A percentile compares a stretch with the other conserved stretches of the same genome.
Conservation (phyloP, 805 yeast genomes). For the Pichia ethanolica region DNA sequence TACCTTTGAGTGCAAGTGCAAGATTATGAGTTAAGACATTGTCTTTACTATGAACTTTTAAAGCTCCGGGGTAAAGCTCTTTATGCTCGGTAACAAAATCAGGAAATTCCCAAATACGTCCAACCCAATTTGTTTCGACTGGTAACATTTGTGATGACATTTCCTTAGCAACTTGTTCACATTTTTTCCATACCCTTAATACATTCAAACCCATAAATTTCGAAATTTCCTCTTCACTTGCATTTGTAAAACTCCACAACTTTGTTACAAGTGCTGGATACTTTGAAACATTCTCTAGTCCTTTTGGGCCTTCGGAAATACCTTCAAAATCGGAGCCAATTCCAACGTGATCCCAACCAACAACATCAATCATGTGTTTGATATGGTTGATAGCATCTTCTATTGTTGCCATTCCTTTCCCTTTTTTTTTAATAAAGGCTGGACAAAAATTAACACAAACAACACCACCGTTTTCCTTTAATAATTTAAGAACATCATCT, state of each 20-base stretch:
- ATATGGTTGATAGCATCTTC: conserved; percentile 44
- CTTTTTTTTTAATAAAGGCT: conserved; percentile 26
- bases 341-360: conserved; percentile 49
- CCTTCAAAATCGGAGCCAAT: conserved; percentile 50
- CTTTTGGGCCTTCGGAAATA: conserved; percentile 36
- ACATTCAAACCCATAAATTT: conserved; percentile 40
- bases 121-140: conserved; percentile 36
- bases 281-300: conserved; percentile 47
- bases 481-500: conserved; percentile 36
- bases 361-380: conserved; percentile 33
- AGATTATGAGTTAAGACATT: too few species aligned
- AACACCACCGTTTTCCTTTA: conserved; percentile 40
- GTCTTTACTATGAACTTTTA: too few species aligned
- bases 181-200: conserved; percentile 39
- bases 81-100: too few species aligned
- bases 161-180: conserved; percentile 26
- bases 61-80: too few species aligned
- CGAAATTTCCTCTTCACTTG: conserved; percentile 36
- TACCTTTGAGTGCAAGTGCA: too few species aligned
- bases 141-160: conserved; percentile 14
- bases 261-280: conserved; percentile 40
- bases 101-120: conserved; percentile 30
- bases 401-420: conserved; percentile 34
- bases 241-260: conserved; percentile 26
- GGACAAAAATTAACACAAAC: conserved; percentile 43